Conservation (phyloP, 192 early-diverging fungal genomes). For the Mortierella antarctica region DNA sequence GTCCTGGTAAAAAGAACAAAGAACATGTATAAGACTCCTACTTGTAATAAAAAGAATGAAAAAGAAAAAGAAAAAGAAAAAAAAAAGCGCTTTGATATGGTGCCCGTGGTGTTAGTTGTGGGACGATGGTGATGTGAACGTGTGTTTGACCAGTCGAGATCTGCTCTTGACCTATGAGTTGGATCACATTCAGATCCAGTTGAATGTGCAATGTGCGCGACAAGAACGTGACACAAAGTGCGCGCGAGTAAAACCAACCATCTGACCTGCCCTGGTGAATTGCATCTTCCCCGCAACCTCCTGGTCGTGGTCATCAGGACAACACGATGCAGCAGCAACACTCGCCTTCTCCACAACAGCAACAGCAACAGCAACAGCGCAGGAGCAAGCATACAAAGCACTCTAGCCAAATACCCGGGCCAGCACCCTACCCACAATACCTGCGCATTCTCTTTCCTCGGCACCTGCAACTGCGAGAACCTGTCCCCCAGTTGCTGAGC, state of each 20-base stretch:
- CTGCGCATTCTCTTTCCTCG: constrained; percentile 54
- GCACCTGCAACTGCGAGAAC: constrained; percentile 43
- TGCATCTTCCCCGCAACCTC: background rate
- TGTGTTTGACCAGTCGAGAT: too few relatives aligned
- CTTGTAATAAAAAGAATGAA: background rate
- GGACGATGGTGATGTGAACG: too few relatives aligned
- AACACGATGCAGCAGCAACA: constrained; percentile 7
- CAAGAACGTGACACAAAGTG: too few relatives aligned
- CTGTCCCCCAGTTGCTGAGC: constrained; percentile 49
- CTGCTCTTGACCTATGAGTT: too few relatives aligned
- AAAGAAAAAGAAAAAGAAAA: background rate
- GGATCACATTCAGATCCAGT: too few relatives aligned
- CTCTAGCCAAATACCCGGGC: constrained; percentile 3
- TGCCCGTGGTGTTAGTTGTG: background rate
- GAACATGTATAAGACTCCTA: background rate
- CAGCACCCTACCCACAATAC: constrained; percentile 18
- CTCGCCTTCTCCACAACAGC: background rate
- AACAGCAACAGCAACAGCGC: constrained; percentile 12
- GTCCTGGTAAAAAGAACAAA: background rate
- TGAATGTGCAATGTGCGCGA: too few relatives aligned
- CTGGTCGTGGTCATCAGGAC: constrained; percentile 2
- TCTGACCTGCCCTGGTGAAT: too few relatives aligned
- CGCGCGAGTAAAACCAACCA: too few relatives aligned
- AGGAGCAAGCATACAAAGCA: constrained; percentile 19
- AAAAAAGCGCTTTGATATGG: background rate